Conservation (phyloP, 768 basidiomycete genomes). For the Pholiota molesta region DNA sequence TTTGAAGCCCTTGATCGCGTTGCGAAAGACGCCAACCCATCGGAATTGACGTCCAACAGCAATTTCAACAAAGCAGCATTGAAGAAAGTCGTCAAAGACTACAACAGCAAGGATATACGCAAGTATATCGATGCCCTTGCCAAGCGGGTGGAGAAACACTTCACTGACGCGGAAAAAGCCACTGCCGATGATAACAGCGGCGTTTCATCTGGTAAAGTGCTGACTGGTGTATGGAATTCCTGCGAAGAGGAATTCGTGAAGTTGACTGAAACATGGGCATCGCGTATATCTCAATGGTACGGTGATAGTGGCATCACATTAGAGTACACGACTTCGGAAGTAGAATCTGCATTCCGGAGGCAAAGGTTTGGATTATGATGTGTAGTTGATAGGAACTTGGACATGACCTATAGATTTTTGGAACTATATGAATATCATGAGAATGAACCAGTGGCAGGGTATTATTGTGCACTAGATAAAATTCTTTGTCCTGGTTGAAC, state of each 20-base stretch:
- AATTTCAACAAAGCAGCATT: conserved; percentile 76
- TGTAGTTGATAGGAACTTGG: background rate
- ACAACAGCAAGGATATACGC: conserved; percentile 84
- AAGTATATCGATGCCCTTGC: conserved; percentile 86
- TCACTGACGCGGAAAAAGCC: conserved; percentile 76
- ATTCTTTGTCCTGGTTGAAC: too few relatives aligned
- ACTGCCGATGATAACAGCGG: conserved; percentile 58
- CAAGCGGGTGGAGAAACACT: conserved; percentile 96
- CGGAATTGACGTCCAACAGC: conserved; percentile 74
- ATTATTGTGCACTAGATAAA: too few relatives aligned
- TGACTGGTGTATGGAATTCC: conserved; percentile 88
- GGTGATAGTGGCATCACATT: conserved; percentile 68
- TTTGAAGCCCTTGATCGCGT: conserved; percentile 93
- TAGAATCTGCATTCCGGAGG: conserved; percentile 77
- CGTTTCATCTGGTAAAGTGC: conserved; percentile 62
- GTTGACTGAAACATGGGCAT: conserved; percentile 70
- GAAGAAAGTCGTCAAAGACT: conserved; percentile 88
- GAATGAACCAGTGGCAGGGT: too few relatives aligned
- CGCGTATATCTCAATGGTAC: conserved; percentile 79
- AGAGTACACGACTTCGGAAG: conserved; percentile 76
- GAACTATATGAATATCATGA: background rate
- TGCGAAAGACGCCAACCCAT: conserved; percentile 75
- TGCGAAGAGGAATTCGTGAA: conserved; percentile 84
- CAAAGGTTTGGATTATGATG: conserved; percentile 39
- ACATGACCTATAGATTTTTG: background rate